Base-by-base conservation (phyloP, 345 rosid genomes). In the Populus pruinosa region DNA sequence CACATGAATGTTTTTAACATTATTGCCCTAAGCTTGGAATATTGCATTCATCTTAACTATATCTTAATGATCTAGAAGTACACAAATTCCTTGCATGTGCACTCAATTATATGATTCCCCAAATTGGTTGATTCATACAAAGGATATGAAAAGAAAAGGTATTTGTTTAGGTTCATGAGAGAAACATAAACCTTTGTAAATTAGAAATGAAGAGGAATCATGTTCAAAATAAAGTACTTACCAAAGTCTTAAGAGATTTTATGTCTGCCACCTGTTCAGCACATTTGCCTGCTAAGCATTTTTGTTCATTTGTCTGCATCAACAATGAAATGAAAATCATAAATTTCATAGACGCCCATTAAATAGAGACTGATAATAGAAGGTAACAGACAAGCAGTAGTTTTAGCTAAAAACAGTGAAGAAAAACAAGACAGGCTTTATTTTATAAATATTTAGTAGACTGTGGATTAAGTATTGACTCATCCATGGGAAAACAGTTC, bases 251-350 rank as follows among this genome's bases (percentile, higher is more conserved):
- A 71, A 95, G 88, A 72, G 86, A 85, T 83, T 89, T 92, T 78
- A 95, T 91, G 82, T 93, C 89, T 35, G n/a, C 86, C 84, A 81
- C 80, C 78, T 92, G 94, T 77, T 86, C 85, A 71, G 89, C 85
- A 85, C 96, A 95, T 77, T 82, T 86, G n/a, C 85, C 83, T 70
- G 83, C 77, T 80, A 93, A 81, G 80, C 75, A 62, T 82, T 84
- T 89, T 78, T 90, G 89, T 83, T 92, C 92, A 80, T 85, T 88
- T 77, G 83, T 87, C 99, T 95, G 84, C 79, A 69, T 77, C 75
- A 84, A 68, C 82, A 87, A 67, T 64, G 62, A 68, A 14, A 38
- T 31, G 38, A 67, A 25, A 35, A 14, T 25, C 64, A 77, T 76
- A 35, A 74, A 73, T 69, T 68, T 23, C 53, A 62, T 13, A 14